These are phyloP conservation scores for Nakaseomyces bracarensis DNA, from an alignment of 1,139 yeast species.

Conservation along the genomic window DNA sequence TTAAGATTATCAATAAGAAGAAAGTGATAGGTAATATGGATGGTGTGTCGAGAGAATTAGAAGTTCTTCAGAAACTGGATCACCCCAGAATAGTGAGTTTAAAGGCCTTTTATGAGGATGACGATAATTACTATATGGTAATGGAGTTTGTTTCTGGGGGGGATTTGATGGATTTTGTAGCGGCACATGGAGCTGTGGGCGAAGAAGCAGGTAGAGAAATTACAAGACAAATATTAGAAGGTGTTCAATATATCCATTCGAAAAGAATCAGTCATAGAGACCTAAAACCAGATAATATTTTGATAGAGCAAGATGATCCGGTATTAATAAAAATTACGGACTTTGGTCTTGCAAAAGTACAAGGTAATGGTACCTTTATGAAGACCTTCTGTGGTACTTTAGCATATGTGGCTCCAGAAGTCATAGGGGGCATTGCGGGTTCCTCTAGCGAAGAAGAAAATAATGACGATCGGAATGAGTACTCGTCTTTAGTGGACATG, in stretches of 20 bases:
- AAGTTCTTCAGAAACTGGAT: constrained; percentile 63
- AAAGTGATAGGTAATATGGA: constrained; percentile 73
- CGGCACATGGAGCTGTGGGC: constrained; percentile 83
- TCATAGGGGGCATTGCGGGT: constrained; percentile 58
- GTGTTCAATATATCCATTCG: constrained; percentile 78
- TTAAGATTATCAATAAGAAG: constrained; percentile 76
- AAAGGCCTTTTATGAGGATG: constrained; percentile 78
- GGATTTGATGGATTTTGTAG: constrained; percentile 93
- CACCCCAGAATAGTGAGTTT: constrained; percentile 81
- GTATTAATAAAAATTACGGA: constrained; percentile 85
- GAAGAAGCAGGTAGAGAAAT: constrained; percentile 86
- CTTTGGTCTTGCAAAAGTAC: constrained; percentile 80
- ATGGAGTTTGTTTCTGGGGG: constrained; percentile 97
- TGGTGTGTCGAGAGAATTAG: constrained; percentile 80
- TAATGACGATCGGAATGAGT: constrained; percentile 36
- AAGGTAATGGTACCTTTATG: constrained; percentile 69
- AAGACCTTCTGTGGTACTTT: constrained; percentile 86
- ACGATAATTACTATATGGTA: constrained; percentile 69
- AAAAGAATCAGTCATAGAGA: constrained; percentile 91
- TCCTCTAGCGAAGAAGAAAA: constrained; percentile 25
- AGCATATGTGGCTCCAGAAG: constrained; percentile 93
- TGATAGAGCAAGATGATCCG: constrained; percentile 86
- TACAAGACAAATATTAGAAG: constrained; percentile 72
- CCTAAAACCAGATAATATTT: constrained; percentile 83
- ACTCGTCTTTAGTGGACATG: constrained; percentile 84